Percentiles rank a stretch among this genome's conserved stretches.
Evolutionary conservation across 768 basidiomycete species (phyloP).

Genomic region (Dioszegia hungarica): DNA sequence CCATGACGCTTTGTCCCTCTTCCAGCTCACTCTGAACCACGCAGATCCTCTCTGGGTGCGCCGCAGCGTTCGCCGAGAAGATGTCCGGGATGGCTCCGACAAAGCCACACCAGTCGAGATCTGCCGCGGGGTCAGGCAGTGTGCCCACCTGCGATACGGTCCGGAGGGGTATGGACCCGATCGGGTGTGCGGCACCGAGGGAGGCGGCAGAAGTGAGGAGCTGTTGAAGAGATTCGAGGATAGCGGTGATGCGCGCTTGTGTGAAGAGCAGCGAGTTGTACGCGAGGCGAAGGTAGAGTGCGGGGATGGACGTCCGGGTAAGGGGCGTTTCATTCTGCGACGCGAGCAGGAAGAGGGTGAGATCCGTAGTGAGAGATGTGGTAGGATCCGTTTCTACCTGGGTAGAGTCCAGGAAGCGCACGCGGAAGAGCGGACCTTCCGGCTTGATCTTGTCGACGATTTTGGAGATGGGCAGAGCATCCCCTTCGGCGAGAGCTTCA

Average conservation of each 20-base stretch:
- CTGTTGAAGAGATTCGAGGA: constrained; percentile 78
- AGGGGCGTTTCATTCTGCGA: constrained; percentile 55
- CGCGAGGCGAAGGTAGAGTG: constrained; percentile 70
- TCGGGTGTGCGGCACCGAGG: constrained; percentile 59
- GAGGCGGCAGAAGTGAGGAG: constrained; percentile 59
- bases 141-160: constrained; percentile 64
- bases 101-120: constrained; percentile 96
- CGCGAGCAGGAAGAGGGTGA: constrained; percentile 72
- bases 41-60: constrained; percentile 75
- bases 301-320: constrained; percentile 63
- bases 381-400: constrained; percentile 32
- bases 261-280: constrained; percentile 96
- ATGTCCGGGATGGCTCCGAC: constrained; percentile 95
- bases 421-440: constrained; percentile 66
- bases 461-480: constrained; percentile 73
- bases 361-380: constrained; percentile 81
- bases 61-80: constrained; percentile 78
- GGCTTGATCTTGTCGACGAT: constrained; percentile 62
- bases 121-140: constrained; percentile 76
- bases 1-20: constrained; percentile 38
- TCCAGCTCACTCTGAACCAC: constrained; percentile 62
- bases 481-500: constrained; percentile 74
- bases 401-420: constrained; percentile 83
- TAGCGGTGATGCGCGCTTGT: constrained; percentile 64
- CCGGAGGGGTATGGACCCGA: constrained; percentile 75